Base-by-base conservation (phyloP, 139 green algal species). In the Raphidocelis subcapitata region DNA sequence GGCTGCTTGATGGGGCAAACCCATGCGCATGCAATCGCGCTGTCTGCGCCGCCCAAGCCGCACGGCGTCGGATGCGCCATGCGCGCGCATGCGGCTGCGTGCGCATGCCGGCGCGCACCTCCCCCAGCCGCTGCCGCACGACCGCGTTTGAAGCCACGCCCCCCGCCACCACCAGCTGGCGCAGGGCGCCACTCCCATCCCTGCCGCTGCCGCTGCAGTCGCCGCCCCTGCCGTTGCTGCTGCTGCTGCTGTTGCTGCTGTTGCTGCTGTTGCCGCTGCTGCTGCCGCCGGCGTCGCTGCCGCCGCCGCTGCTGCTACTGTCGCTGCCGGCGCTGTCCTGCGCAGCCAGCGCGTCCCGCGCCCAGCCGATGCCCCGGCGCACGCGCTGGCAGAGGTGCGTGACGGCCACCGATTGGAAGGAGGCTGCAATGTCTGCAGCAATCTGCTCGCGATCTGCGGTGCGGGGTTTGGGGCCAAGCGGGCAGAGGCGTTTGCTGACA, bases 111-210 rank as follows among this genome's bases (percentile, higher is more conserved):
- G 0, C 32, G 14, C 72, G 5, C 52, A 67, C 72, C 72, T 78
- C 54, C 28, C 61, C 67, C 16, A 88, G 54, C 55, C 79, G 55
- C 47, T 62, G 46, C 18, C 95, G 80, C 56, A 99, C 84, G 32
- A 82, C 78, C 32, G 75, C 41, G 77, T 99, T 99, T 71, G 80
- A 82, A 0, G 96, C 96, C 49, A 99, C 96, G 0, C 96, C 96
- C 5, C 96, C 96, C 5, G 96, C 89, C 15, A 99, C 91, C 44
- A 99, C 94, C 54, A 98, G 68, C n/a, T 81, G 76, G 33, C 69
- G 16, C 51, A 90, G 49, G 56, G 56, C 71, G 5, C 64, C 44
- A 35, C 29, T 36, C n/a, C 24, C 57, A 8, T 41, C 26, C 28
- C 5, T 5, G 21, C 14, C 29, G 28, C 57, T 41, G 57, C 12